A percentile compares a stretch with the other conserved stretches of the same genome.
These are phyloP conservation scores for Cordyceps militaris DNA, from an alignment of 2,329 filamentous ascomycete genomes.

Conservation along the genomic window DNA sequence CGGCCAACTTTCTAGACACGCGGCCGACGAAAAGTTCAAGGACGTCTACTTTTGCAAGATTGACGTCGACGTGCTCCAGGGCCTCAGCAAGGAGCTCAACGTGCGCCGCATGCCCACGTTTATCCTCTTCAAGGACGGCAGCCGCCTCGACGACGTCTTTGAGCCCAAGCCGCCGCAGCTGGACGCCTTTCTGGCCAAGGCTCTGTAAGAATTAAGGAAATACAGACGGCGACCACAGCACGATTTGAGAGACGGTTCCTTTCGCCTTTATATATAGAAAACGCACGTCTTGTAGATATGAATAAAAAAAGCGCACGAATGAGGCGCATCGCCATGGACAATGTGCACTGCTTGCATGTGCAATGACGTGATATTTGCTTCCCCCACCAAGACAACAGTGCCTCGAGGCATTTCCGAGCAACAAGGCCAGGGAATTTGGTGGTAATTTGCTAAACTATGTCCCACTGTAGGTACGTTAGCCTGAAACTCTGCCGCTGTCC, in stretches of 20 bases:
- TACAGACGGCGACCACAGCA: neutral
- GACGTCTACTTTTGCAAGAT: slow-evolving; percentile 71
- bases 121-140: slow-evolving; percentile 67
- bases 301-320: neutral
- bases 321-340: neutral
- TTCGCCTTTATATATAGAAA: neutral
- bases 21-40: slow-evolving; percentile 42
- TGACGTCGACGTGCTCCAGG: slow-evolving; percentile 72
- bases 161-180: slow-evolving; percentile 15
- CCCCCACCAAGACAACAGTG: neutral
- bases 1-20: neutral
- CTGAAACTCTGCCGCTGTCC: slow-evolving; percentile 4
- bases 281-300: neutral
- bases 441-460: too few species aligned
- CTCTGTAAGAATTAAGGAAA: slow-evolving; percentile 5
- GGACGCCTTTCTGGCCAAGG: slow-evolving; percentile 14
- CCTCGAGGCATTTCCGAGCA: neutral
- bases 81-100: slow-evolving; percentile 65
- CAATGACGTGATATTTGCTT: slow-evolving; percentile 4
- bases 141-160: slow-evolving; percentile 57
- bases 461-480: too few species aligned
- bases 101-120: slow-evolving; percentile 88
- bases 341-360: neutral
- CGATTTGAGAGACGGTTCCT: neutral
- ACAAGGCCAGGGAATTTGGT: neutral